Percentiles rank a stretch among this genome's conserved stretches.
Evolutionary conservation across 495 filamentous ascomycete species (phyloP).

Genomic region (Tuber microsphaerosporum): DNA sequence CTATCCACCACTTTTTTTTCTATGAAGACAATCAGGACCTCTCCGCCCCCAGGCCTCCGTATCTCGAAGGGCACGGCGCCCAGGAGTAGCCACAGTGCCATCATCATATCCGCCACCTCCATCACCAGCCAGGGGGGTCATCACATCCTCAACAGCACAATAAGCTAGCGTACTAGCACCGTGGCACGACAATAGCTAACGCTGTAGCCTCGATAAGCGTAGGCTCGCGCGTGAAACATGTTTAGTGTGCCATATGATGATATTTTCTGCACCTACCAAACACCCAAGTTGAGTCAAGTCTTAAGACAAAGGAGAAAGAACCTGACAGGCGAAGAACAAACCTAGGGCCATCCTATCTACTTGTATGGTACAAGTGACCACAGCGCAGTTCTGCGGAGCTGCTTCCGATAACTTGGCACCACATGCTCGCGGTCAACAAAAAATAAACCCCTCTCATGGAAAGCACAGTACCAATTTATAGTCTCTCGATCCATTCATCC

Average conservation of each 20-base stretch:
- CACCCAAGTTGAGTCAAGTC: neutral
- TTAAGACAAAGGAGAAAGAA: neutral
- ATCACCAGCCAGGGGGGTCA: neutral
- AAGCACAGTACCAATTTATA: neutral
- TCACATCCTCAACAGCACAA: neutral
- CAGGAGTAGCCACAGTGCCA: neutral
- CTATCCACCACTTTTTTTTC: neutral
- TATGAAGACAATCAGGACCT: neutral
- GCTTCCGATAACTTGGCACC: neutral
- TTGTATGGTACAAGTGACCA: neutral
- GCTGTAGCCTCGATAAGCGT: neutral
- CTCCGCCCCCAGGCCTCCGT: neutral
- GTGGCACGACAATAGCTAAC: neutral
- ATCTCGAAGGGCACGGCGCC: neutral
- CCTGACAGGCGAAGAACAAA: neutral
- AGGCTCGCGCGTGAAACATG: neutral
- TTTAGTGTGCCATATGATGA: neutral
- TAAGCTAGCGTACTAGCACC: neutral
- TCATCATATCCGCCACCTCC: neutral
- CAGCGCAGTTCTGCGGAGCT: neutral
- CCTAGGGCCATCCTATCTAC: neutral
- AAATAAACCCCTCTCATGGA: neutral
- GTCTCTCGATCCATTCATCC: neutral
- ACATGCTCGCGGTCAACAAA: neutral
- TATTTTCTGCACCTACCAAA: neutral